phyloP scores from a whole-genome alignment of 345 rosid species.

The Murraya paniculata region DNA sequence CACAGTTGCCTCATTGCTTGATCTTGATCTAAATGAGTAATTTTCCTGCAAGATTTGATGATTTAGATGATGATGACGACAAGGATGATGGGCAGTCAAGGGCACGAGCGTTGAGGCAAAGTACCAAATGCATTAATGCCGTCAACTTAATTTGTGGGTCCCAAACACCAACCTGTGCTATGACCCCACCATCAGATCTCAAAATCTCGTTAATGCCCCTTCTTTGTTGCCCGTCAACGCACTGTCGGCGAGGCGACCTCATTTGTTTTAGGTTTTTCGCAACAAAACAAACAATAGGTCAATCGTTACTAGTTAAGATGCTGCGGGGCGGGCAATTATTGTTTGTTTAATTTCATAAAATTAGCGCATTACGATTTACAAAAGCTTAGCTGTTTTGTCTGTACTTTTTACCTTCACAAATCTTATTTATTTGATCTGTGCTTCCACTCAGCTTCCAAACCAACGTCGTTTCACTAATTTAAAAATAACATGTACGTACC shows the following conservation, averaged over 20 bases:
- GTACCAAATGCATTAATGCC: constrained; percentile 13
- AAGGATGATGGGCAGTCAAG: not conserved
- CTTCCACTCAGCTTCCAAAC: constrained; percentile 60
- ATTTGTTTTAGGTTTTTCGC: not conserved
- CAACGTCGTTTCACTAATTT: constrained; percentile 31
- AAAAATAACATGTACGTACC: constrained; percentile 1
- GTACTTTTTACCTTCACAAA: constrained; percentile 40
- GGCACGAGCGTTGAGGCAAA: constrained; percentile 21
- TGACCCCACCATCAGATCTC: not conserved
- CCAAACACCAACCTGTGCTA: not conserved
- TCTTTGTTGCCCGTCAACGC: not conserved
- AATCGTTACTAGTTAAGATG: not conserved
- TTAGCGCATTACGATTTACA: too few relatives aligned
- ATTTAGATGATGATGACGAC: not conserved
- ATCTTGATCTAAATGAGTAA: too few relatives aligned
- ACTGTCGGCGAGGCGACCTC: constrained; percentile 38
- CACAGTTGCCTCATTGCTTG: too few relatives aligned
- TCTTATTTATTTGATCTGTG: constrained; percentile 31
- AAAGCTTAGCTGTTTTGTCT: constrained; percentile 55
- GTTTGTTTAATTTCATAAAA: not conserved
- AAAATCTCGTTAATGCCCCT: not conserved
- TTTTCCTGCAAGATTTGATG: not conserved
- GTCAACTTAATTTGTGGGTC: constrained; percentile 23
- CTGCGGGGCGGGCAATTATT: not conserved
- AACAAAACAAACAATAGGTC: too few relatives aligned